phyloP scores from a whole-genome alignment of 73 alveolate genomes.

The Paramecium tetraurelia region DNA sequence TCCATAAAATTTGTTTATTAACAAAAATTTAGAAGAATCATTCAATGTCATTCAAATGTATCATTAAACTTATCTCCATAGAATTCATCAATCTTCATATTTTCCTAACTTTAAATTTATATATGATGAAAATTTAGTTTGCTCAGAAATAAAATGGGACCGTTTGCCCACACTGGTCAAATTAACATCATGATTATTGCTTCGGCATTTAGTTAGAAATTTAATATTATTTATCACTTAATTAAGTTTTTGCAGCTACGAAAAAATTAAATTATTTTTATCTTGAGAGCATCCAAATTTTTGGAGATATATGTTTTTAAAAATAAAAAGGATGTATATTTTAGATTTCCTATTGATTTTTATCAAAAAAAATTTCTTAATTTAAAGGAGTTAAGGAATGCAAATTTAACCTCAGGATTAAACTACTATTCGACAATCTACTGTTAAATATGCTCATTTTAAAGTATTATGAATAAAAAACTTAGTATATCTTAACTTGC shows the following conservation, averaged over 20 bases:
- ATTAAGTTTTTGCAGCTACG: neutral
- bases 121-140: neutral
- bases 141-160: neutral
- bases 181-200: neutral
- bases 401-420: too few relatives aligned
- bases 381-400: too few relatives aligned
- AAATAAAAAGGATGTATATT: too few relatives aligned
- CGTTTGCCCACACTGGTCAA: neutral
- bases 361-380: too few relatives aligned
- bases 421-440: too few relatives aligned
- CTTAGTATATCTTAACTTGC: too few relatives aligned
- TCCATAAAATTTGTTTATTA: neutral
- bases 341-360: too few relatives aligned
- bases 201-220: neutral
- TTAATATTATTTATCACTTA: neutral
- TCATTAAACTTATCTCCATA: neutral
- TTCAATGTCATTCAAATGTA: constrained; percentile 9
- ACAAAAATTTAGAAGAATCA: neutral
- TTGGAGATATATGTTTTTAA: too few relatives aligned
- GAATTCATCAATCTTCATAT: neutral
- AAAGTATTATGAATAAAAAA: too few relatives aligned
- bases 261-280: too few relatives aligned
- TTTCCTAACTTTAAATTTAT: neutral
- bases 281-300: too few relatives aligned
- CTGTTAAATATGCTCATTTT: too few relatives aligned